These are phyloP conservation scores for Boletus pseudo-olivaceus DNA, from an alignment of 768 basidiomycete species.

Conservation along the genomic window DNA sequence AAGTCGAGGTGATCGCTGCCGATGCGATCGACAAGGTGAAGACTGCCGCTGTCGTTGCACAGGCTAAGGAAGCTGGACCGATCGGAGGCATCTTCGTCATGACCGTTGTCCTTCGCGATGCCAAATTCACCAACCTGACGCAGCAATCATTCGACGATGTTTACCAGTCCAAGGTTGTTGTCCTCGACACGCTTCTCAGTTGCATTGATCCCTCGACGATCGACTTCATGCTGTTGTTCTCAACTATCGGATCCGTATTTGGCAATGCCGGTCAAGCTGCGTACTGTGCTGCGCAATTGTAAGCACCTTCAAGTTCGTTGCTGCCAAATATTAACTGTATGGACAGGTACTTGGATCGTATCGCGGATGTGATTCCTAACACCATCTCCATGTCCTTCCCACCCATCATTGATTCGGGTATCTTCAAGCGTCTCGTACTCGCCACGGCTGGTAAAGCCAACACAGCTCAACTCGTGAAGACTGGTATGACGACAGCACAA, in stretches of 20 bases:
- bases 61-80: constrained; percentile 20
- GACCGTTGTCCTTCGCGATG: constrained; percentile 34
- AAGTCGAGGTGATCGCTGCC: constrained; percentile 28
- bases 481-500: constrained; percentile 31
- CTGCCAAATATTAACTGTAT: background rate
- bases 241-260: constrained; percentile 33
- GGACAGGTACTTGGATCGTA: constrained; percentile 31
- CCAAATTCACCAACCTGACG: constrained; percentile 32
- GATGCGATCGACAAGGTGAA: constrained; percentile 23
- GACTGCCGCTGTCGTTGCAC: constrained; percentile 22
- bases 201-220: constrained; percentile 18
- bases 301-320: background rate
- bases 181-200: constrained; percentile 14
- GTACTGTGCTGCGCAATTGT: constrained; percentile 23
- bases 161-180: constrained; percentile 22
- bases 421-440: constrained; percentile 32
- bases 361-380: constrained; percentile 30
- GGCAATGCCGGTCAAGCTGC: constrained; percentile 27
- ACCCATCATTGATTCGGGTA: constrained; percentile 34
- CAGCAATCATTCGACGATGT: constrained; percentile 29
- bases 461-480: constrained; percentile 28
- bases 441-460: constrained; percentile 27
- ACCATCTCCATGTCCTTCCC: constrained; percentile 33
- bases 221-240: constrained; percentile 34
- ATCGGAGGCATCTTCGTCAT: constrained; percentile 34